These are phyloP conservation scores for Dactylellina parvicollis DNA, from an alignment of 2,329 filamentous ascomycete genomes.

Conservation along the genomic window DNA sequence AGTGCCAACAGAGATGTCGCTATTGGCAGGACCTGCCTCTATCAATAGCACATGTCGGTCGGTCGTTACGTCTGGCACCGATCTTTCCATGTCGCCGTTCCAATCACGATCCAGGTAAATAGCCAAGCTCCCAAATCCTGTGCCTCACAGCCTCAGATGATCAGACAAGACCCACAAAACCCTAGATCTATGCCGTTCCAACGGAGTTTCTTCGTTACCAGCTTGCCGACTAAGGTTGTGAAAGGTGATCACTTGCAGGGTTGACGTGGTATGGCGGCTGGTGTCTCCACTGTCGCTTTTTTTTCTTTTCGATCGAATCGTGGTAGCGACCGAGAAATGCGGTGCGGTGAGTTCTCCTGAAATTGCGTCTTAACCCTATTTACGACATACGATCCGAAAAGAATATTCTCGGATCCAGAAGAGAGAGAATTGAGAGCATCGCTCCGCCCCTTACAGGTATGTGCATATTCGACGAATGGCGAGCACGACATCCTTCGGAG, in stretches of 20 bases:
- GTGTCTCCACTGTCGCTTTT: conserved; percentile 27
- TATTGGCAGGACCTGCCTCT: conserved; percentile 9
- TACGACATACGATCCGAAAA: conserved; percentile 48
- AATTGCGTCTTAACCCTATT: conserved; percentile 39
- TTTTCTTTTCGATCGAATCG: conserved; percentile 24
- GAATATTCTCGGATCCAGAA: conserved; percentile 27
- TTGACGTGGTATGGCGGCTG: conserved; percentile 48
- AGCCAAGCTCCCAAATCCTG: conserved; percentile 42
- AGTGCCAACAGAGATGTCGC: conserved; percentile 10
- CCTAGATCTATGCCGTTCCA: conserved; percentile 44
- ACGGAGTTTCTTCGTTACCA: conserved; percentile 18
- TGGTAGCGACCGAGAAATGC: conserved; percentile 40
- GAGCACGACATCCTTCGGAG: conserved; percentile 49
- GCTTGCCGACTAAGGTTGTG: conserved; percentile 32
- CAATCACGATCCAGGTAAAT: conserved; percentile 32
- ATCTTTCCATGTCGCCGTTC: conserved; percentile 10
- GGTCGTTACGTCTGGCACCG: conserved; percentile 29
- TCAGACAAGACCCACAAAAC: conserved; percentile 36
- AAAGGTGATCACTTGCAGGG: conserved; percentile 42
- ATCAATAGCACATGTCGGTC: conserved; percentile 31
- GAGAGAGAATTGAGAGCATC: conserved; percentile 19
- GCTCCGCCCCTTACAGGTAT: conserved; percentile 46
- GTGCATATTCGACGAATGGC: conserved; percentile 39
- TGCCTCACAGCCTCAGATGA: conserved; percentile 44
- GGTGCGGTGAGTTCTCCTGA: conserved; percentile 12